These are phyloP conservation scores for Sugiyamaella valdiviana DNA, from an alignment of 805 yeast species.

Conservation along the genomic window DNA sequence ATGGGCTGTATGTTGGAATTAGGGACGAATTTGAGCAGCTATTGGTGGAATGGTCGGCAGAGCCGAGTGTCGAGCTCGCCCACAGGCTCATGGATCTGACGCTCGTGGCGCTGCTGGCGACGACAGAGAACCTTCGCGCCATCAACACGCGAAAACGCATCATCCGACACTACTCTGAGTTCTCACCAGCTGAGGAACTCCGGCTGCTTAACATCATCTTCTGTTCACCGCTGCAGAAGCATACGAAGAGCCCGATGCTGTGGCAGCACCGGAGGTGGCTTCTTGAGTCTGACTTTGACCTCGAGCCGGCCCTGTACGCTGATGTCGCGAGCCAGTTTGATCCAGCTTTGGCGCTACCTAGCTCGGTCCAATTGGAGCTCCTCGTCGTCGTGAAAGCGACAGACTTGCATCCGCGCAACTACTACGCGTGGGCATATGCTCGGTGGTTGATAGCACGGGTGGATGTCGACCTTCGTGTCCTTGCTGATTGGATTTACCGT, in stretches of 20 bases:
- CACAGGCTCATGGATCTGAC: slow-evolving; percentile 8
- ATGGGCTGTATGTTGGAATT: slow-evolving; percentile 13
- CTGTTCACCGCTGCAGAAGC: slow-evolving; percentile 32
- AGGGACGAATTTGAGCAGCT: slow-evolving; percentile 5
- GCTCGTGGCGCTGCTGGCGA: slow-evolving; percentile 25
- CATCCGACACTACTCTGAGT: slow-evolving; percentile 10
- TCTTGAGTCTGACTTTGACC: slow-evolving; percentile 3
- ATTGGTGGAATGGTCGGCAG: neutral
- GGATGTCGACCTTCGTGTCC: slow-evolving; percentile 8
- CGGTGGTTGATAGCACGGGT: slow-evolving; percentile 26
- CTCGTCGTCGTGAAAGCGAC: slow-evolving; percentile 33
- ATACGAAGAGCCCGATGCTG: slow-evolving; percentile 35
- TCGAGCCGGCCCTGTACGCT: neutral
- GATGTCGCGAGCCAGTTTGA: neutral
- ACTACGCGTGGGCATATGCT: slow-evolving; percentile 43
- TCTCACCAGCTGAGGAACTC: slow-evolving; percentile 20
- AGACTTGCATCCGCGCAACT: slow-evolving; percentile 40
- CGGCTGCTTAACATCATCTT: slow-evolving; percentile 25
- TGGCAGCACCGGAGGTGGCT: slow-evolving; percentile 36
- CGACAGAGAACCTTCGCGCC: slow-evolving; percentile 29
- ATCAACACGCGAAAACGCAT: slow-evolving; percentile 26
- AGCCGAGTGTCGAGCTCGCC: neutral
- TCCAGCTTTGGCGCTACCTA: neutral
- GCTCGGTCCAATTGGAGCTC: slow-evolving; percentile 22
- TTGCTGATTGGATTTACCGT: slow-evolving; percentile 13